Conservation (phyloP, 352 stramenopile species). For the Pythium chondricola region DNA sequence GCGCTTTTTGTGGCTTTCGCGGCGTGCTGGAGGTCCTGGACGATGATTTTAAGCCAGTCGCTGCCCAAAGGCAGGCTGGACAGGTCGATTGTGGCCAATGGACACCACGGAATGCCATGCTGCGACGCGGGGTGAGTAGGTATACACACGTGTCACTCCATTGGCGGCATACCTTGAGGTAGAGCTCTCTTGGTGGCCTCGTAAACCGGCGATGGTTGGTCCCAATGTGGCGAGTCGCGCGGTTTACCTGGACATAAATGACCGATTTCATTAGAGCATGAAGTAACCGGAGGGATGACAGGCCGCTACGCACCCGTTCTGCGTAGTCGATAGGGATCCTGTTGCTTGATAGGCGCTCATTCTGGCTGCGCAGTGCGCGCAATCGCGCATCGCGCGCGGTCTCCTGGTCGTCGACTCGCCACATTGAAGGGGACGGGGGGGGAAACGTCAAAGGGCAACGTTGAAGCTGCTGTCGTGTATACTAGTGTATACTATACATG, state of each 20-base stretch:
- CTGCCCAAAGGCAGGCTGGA: constrained; percentile 3
- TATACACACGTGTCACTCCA: neutral
- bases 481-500: neutral
- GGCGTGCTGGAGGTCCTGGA: neutral
- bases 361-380: constrained; percentile 1
- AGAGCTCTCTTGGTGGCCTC: constrained; percentile 9
- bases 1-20: neutral
- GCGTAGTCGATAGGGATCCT: constrained; percentile 13
- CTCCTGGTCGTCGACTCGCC: constrained; percentile 17
- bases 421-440: constrained; percentile 3
- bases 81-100: constrained; percentile 6
- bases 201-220: constrained; percentile 3
- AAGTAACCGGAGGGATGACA: neutral
- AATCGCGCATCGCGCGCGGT: constrained; percentile 8
- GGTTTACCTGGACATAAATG: constrained; percentile 1
- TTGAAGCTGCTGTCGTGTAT: neutral
- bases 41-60: constrained; percentile 16
- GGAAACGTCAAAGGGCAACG: neutral
- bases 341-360: constrained; percentile 8
- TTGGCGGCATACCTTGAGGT: constrained; percentile 10
- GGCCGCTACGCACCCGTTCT: constrained; percentile 11
- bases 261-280: neutral
- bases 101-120: neutral
- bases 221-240: neutral
- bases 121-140: neutral